phyloP scores from a whole-genome alignment of 352 stramenopile genomes.

The Pythium insidiosum region DNA sequence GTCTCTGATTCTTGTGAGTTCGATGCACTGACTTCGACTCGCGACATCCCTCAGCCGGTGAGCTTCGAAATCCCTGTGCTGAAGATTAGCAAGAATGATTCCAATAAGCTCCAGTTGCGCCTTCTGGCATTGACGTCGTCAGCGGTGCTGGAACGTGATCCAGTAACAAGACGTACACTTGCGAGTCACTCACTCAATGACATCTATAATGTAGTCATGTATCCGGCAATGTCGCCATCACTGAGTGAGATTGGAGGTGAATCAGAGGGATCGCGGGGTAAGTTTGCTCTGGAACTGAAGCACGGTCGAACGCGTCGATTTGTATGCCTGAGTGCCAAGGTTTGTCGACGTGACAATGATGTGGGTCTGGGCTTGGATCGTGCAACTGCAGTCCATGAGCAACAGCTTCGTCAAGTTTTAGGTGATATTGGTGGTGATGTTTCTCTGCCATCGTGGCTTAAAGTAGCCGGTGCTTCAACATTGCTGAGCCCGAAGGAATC shows the following conservation, averaged over 20 bases:
- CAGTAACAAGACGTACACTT: conserved; percentile 57
- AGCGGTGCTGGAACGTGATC: conserved; percentile 68
- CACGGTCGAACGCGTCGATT: conserved; percentile 71
- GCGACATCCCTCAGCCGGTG: conserved; percentile 73
- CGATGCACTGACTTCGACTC: conserved; percentile 66
- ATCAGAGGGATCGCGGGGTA: conserved; percentile 56
- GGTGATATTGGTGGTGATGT: conserved; percentile 62
- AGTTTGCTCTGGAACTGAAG: conserved; percentile 83
- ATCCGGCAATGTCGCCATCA: conserved; percentile 67
- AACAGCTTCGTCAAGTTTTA: conserved; percentile 64
- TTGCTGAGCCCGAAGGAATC: conserved; percentile 71
- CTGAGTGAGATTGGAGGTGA: conserved; percentile 31
- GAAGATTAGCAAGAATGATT: conserved; percentile 80
- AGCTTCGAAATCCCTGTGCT: conserved; percentile 80
- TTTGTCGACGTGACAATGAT: conserved; percentile 60
- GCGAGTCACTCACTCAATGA: conserved; percentile 62
- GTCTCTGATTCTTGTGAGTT: conserved; percentile 81
- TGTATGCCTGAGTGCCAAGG: conserved; percentile 56
- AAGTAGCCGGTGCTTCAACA: conserved; percentile 62
- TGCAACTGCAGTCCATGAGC: conserved; percentile 41
- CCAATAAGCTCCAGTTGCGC: conserved; percentile 61
- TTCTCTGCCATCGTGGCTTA: conserved; percentile 53
- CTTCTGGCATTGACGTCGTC: conserved; percentile 61
- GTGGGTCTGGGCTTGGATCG: conserved; percentile 62
- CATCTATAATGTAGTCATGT: conserved; percentile 85